phyloP scores from a whole-genome alignment of 345 rosid genomes.

The Eucalyptus erythrocorys region DNA sequence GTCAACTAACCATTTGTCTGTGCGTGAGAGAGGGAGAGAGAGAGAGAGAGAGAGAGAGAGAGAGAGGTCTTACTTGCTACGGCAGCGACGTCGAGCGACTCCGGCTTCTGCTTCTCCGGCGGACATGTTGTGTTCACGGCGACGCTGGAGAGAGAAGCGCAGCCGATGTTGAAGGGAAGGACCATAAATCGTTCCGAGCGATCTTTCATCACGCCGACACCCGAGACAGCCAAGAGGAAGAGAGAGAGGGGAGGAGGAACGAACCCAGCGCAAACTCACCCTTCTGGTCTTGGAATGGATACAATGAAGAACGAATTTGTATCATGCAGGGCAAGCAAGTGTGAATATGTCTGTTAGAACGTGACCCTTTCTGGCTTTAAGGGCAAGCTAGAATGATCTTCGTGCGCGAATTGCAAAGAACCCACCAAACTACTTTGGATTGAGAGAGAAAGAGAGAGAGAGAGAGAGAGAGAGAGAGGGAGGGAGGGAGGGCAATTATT shows the following conservation, averaged over 20 bases:
- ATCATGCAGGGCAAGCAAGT: not conserved
- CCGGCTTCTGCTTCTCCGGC: not conserved
- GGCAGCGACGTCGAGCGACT: not conserved
- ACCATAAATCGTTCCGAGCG: constrained; percentile 3
- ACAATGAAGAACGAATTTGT: not conserved
- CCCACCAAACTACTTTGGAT: not conserved
- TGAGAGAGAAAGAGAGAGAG: not conserved
- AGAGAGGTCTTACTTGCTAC: not conserved
- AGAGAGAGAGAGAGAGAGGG: not conserved
- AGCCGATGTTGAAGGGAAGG: constrained; percentile 10
- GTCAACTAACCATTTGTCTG: not conserved
- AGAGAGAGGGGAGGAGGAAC: too few species aligned
- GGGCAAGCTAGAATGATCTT: not conserved
- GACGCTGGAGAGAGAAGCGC: constrained; percentile 7
- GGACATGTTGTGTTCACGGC: not conserved
- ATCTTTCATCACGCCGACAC: not conserved
- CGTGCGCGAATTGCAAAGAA: not conserved
- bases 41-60: not conserved
- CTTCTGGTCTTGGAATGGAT: not conserved
- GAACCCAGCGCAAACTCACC: not conserved
- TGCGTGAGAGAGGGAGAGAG: not conserved
- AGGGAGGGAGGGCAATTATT: not conserved
- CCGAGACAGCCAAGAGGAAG: not conserved
- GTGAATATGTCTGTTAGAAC: not conserved
- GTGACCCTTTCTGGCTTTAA: not conserved